These are phyloP conservation scores for Porpolomopsis calyptriformis DNA, from an alignment of 768 basidiomycete species.

Conservation along the genomic window DNA sequence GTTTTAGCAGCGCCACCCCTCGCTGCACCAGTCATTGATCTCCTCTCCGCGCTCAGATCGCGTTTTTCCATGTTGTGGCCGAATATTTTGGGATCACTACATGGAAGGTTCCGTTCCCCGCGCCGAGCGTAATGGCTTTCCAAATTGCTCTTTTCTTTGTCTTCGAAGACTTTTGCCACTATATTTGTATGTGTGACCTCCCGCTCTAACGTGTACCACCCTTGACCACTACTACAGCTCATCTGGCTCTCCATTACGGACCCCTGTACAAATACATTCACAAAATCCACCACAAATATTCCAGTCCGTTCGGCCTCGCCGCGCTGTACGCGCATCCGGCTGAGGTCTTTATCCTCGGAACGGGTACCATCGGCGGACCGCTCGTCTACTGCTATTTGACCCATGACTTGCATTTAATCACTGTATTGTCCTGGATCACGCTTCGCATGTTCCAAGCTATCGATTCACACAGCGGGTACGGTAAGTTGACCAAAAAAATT, in stretches of 20 bases:
- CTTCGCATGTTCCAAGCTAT: constrained; percentile 94
- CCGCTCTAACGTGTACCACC: background rate
- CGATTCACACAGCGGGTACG: constrained; percentile 95
- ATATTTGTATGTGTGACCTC: constrained; percentile 47
- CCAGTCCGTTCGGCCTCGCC: constrained; percentile 92
- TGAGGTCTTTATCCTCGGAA: constrained; percentile 90
- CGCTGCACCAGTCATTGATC: too few relatives aligned
- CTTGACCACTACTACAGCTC: constrained; percentile 39
- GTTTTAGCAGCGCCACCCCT: too few relatives aligned
- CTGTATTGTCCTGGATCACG: constrained; percentile 89
- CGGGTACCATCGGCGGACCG: constrained; percentile 84
- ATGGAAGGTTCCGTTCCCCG: too few relatives aligned
- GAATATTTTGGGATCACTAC: too few relatives aligned
- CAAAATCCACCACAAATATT: constrained; percentile 96
- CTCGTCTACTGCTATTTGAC: constrained; percentile 75
- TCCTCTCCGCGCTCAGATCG: too few relatives aligned
- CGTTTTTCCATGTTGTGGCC: too few relatives aligned
- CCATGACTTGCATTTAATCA: constrained; percentile 74
- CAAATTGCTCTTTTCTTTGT: constrained; percentile 87
- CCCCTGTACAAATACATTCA: constrained; percentile 85
- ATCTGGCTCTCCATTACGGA: constrained; percentile 81
- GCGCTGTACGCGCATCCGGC: constrained; percentile 98
- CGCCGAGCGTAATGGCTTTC: constrained; percentile 58
- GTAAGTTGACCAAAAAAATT: constrained; percentile 43
- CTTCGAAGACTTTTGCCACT: constrained; percentile 95